Conservation (phyloP, 768 basidiomycete genomes). For the Imleria badia region DNA sequence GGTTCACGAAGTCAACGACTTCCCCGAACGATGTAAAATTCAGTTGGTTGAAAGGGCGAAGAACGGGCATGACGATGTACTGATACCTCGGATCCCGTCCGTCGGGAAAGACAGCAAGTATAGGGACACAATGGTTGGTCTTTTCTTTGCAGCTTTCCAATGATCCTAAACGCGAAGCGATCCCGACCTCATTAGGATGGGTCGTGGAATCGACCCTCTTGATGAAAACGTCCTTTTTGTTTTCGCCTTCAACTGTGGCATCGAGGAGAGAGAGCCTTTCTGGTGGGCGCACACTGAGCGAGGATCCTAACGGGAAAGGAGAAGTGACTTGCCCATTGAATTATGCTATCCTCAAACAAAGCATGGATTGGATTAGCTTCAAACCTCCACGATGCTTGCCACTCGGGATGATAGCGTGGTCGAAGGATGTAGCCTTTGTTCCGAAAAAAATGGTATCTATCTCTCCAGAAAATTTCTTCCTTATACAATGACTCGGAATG, state of each 20-base stretch:
- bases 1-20: conserved; percentile 27
- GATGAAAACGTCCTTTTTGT: conserved; percentile 12
- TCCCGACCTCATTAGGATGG: conserved; percentile 1
- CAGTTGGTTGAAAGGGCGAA: conserved; percentile 24
- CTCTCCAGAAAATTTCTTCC: conserved; percentile 16
- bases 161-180: conserved; percentile 6
- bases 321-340: conserved; percentile 4
- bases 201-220: conserved; percentile 3
- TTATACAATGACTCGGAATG: too few relatives aligned
- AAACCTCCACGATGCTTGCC: conserved; percentile 30
- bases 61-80: conserved; percentile 30
- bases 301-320: fast-evolving
- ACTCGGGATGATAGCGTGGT: conserved; percentile 26
- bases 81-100: conserved; percentile 10
- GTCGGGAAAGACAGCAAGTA: conserved; percentile 15
- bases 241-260: not conserved
- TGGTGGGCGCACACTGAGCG: not conserved
- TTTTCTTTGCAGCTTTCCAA: not conserved
- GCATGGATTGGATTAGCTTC: not conserved
- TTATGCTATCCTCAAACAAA: conserved; percentile 1
- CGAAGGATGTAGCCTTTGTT: conserved; percentile 26
- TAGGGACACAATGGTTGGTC: conserved; percentile 24
- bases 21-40: conserved; percentile 27
- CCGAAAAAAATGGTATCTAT: conserved; percentile 15
- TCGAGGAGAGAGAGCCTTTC: conserved; percentile 8